Percentiles rank a stretch among this genome's conserved stretches.
Evolutionary conservation across 768 basidiomycete species (phyloP).

Genomic region (Coprinopsis sp.): DNA sequence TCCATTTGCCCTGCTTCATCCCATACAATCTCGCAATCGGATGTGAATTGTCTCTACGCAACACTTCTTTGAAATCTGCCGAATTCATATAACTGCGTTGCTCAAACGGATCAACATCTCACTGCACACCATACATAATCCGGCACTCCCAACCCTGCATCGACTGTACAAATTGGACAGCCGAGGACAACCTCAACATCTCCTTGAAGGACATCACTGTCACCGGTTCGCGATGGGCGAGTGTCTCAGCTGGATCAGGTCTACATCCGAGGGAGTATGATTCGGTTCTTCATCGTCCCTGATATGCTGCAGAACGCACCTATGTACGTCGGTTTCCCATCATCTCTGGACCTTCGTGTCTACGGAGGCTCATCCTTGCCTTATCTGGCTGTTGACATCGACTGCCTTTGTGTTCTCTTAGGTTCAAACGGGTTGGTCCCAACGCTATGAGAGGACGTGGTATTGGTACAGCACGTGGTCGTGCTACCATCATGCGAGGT

Average conservation of each 20-base stretch:
- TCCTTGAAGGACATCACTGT: slow-evolving; percentile 96
- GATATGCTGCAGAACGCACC: slow-evolving; percentile 99
- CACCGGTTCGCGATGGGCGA: slow-evolving; percentile 94
- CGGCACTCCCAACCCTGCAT: not conserved
- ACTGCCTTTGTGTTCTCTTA: slow-evolving; percentile 27
- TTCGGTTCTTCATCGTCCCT: slow-evolving; percentile 98
- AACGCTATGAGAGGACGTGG: slow-evolving; percentile 98
- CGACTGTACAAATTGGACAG: slow-evolving; percentile 36
- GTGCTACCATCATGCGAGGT: slow-evolving; percentile 99
- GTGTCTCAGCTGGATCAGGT: slow-evolving; percentile 99
- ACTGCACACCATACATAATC: too few relatives aligned
- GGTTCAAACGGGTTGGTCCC: slow-evolving; percentile 98
- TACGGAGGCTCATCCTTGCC: not conserved
- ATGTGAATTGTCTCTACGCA: not conserved
- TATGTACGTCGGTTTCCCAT: slow-evolving; percentile 51
- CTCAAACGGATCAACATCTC: too few relatives aligned
- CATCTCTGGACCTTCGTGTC: not conserved
- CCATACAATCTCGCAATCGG: slow-evolving; percentile 2
- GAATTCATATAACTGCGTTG: too few relatives aligned
- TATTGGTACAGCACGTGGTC: slow-evolving; percentile 98
- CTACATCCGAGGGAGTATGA: slow-evolving; percentile 97
- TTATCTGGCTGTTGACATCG: not conserved
- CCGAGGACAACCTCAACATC: slow-evolving; percentile 98
- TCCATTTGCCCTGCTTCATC: slow-evolving; percentile 11
- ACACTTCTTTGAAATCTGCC: too few relatives aligned